Evolutionary conservation across 139 green algal genomes (phyloP).

Genomic region (Trebouxia sp.): DNA sequence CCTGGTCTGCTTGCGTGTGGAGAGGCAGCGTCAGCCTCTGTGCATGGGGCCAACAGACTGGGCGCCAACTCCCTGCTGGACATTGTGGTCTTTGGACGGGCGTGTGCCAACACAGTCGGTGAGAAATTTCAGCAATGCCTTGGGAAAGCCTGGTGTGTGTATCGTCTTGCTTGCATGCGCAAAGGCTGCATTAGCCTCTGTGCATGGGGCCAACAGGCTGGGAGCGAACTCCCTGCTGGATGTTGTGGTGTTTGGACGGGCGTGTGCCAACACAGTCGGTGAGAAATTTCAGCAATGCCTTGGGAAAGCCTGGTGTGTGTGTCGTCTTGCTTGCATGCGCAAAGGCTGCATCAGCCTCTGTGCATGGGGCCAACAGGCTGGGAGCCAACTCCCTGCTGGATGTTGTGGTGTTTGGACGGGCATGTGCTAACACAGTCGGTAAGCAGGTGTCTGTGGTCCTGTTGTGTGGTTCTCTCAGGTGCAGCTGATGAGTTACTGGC

Average conservation of each 20-base stretch:
- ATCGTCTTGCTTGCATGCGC: conserved; percentile 95
- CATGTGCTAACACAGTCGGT: conserved; percentile 81
- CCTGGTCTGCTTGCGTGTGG: conserved; percentile 94
- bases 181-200: conserved; percentile 90
- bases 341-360: conserved; percentile 91
- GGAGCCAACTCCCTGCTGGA: conserved; percentile 98
- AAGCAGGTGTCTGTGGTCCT: too few relatives aligned
- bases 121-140: neutral
- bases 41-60: conserved; percentile 98
- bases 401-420: conserved; percentile 98
- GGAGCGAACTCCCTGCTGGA: conserved; percentile 98
- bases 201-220: conserved; percentile 98
- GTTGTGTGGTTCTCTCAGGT: too few relatives aligned
- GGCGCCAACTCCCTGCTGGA: conserved; percentile 98
- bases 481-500: too few relatives aligned
- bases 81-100: conserved; percentile 98
- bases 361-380: conserved; percentile 98
- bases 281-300: neutral
- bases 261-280: conserved; percentile 81
- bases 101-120: conserved; percentile 81
- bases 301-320: too few relatives aligned
- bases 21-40: conserved; percentile 91
- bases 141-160: too few relatives aligned
- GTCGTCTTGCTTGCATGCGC: conserved; percentile 95
- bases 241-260: conserved; percentile 98